Conservation (phyloP, 2,329 filamentous ascomycete genomes). For the Nakataea oryzae region DNA sequence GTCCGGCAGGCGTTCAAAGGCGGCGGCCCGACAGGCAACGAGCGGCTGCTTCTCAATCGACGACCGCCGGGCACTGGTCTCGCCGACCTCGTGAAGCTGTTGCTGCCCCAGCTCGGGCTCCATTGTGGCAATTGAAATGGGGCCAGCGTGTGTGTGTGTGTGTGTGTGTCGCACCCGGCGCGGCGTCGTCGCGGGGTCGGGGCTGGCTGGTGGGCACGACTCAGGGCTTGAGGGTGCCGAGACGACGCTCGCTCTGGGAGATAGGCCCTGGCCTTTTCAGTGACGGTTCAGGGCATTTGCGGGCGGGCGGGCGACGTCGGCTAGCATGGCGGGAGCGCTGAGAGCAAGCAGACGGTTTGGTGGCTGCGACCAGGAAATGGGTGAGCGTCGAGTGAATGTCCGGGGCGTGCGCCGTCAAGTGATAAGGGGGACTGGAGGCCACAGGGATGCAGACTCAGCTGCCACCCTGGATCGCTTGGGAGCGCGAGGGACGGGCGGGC, state of each 20-base stretch:
- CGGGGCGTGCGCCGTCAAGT: background rate
- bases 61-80: background rate
- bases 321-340: background rate
- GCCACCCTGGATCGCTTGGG: no score
- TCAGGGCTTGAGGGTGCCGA: background rate
- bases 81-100: background rate
- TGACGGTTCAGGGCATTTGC: background rate
- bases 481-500: no score
- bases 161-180: background rate
- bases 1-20: constrained; percentile 50
- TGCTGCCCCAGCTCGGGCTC: background rate
- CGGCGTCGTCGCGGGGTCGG: background rate
- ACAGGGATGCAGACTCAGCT: background rate
- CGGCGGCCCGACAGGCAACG: constrained; percentile 19
- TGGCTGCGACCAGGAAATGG: background rate
- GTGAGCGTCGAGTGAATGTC: background rate
- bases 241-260: background rate
- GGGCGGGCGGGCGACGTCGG: background rate
- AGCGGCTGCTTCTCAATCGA: constrained; percentile 24
- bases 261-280: background rate
- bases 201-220: background rate
- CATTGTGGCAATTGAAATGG: background rate
- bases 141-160: no score
- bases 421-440: background rate
- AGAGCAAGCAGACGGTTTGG: background rate